phyloP scores from a whole-genome alignment of 352 stramenopile genomes.

The Phytophthora kernoviae region DNA sequence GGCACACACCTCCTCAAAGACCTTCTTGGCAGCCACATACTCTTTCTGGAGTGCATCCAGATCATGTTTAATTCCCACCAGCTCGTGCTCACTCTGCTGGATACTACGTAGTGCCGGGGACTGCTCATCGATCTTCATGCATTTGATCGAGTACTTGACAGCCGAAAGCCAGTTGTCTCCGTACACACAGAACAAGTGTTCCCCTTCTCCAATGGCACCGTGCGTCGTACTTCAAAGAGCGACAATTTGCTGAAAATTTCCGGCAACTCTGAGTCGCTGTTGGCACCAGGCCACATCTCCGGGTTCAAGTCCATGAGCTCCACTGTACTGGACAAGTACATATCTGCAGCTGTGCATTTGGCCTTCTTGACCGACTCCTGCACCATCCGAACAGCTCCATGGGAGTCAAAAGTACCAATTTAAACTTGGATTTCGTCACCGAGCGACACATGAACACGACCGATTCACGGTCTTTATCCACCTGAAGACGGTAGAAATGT shows the following conservation, averaged over 20 bases:
- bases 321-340: slow-evolving; percentile 85
- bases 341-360: slow-evolving; percentile 84
- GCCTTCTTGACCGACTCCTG: slow-evolving; percentile 83
- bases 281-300: slow-evolving; percentile 72
- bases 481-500: slow-evolving; percentile 84
- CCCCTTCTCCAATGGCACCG: slow-evolving; percentile 78
- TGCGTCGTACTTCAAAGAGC: slow-evolving; percentile 85
- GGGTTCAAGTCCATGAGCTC: slow-evolving; percentile 88
- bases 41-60: slow-evolving; percentile 81
- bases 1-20: slow-evolving; percentile 73
- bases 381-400: slow-evolving; percentile 81
- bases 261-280: slow-evolving; percentile 70
- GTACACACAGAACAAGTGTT: slow-evolving; percentile 89
- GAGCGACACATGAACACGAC: slow-evolving; percentile 87
- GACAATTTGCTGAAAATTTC: slow-evolving; percentile 87
- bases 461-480: slow-evolving; percentile 74
- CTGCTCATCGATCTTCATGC: slow-evolving; percentile 74
- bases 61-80: slow-evolving; percentile 79
- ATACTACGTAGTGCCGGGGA: slow-evolving; percentile 62
- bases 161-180: slow-evolving; percentile 90
- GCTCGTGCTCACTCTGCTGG: slow-evolving; percentile 74
- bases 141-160: slow-evolving; percentile 90
- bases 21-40: slow-evolving; percentile 77
- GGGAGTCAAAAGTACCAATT: slow-evolving; percentile 86
- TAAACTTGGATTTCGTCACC: slow-evolving; percentile 88